Evolutionary conservation across 2,329 filamentous ascomycete genomes (phyloP).

Genomic region (Lasiodiplodia sp.): DNA sequence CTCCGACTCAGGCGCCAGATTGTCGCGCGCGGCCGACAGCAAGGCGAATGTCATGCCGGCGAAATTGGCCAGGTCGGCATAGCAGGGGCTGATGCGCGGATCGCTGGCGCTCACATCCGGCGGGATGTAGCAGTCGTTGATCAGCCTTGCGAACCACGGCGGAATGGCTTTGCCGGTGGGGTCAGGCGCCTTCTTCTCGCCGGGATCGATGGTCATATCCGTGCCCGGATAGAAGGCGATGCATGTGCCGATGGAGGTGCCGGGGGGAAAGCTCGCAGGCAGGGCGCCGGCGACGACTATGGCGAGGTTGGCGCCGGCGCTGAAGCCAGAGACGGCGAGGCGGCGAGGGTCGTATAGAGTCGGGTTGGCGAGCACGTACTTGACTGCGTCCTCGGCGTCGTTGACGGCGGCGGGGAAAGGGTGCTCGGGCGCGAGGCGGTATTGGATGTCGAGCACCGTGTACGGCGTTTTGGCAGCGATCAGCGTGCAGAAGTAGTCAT

Average conservation of each 20-base stretch:
- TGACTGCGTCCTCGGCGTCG: constrained; percentile 46
- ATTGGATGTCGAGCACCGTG: constrained; percentile 47
- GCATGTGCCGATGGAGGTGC: constrained; percentile 38
- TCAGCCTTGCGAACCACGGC: constrained; percentile 37
- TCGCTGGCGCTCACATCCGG: constrained; percentile 37
- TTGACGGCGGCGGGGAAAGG: constrained; percentile 49
- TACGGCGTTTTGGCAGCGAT: constrained; percentile 41
- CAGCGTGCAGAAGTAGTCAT: constrained; percentile 48
- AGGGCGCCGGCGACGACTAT: constrained; percentile 37
- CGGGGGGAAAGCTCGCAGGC: constrained; percentile 36
- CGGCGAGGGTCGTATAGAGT: constrained; percentile 39
- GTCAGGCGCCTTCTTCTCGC: constrained; percentile 40
- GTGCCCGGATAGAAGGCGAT: constrained; percentile 47
- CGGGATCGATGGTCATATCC: constrained; percentile 42
- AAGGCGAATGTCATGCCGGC: constrained; percentile 40
- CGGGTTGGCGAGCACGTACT: constrained; percentile 37
- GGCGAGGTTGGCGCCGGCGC: constrained; percentile 50
- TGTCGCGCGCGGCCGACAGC: constrained; percentile 47
- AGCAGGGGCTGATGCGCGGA: constrained; percentile 46
- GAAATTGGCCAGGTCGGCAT: constrained; percentile 37
- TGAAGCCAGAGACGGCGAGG: constrained; percentile 50
- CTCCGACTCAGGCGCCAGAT: constrained; percentile 47
- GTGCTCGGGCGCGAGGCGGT: constrained; percentile 50
- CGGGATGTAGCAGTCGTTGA: constrained; percentile 45
- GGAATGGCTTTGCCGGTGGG: constrained; percentile 34